Conservation (phyloP, 176 grass and related monocot species). For the Musa schizocarpa region DNA sequence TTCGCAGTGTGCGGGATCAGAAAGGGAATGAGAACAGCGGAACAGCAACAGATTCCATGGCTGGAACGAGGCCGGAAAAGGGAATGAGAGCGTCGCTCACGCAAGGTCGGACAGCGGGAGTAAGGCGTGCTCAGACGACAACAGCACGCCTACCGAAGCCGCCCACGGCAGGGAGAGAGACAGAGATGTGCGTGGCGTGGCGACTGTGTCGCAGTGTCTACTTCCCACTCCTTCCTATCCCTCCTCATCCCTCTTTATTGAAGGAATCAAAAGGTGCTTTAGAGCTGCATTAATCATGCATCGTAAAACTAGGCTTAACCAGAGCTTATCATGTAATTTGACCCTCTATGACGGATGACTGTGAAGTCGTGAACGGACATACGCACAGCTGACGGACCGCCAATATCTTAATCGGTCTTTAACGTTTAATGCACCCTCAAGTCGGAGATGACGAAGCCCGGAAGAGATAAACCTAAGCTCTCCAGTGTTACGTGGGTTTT, state of each 20-base stretch:
- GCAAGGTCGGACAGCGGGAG: constrained; percentile 1
- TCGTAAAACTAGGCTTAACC: neutral
- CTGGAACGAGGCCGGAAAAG: constrained; percentile 6
- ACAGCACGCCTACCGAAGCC: neutral
- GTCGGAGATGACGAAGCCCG: too few species aligned
- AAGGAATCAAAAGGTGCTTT: neutral
- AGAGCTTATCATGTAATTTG: neutral
- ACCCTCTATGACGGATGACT: too few species aligned
- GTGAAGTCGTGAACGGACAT: too few species aligned
- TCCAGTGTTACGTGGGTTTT: too few species aligned
- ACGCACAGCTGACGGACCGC: too few species aligned
- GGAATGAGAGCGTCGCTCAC: constrained; percentile 5
- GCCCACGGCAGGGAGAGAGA: neutral
- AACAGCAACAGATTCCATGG: constrained; percentile 5
- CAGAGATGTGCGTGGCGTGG: neutral
- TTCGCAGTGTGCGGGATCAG: neutral
- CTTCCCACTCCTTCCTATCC: neutral
- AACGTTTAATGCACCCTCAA: too few species aligned
- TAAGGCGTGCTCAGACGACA: constrained; percentile 1
- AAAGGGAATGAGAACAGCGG: neutral
- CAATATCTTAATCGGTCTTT: too few species aligned
- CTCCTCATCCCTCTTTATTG: neutral
- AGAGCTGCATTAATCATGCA: neutral
- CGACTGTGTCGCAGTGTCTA: neutral
- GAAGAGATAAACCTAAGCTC: too few species aligned